These are phyloP conservation scores for Chrysanthemum makinoi DNA, from an alignment of 129 eudicot species.

Conservation along the genomic window DNA sequence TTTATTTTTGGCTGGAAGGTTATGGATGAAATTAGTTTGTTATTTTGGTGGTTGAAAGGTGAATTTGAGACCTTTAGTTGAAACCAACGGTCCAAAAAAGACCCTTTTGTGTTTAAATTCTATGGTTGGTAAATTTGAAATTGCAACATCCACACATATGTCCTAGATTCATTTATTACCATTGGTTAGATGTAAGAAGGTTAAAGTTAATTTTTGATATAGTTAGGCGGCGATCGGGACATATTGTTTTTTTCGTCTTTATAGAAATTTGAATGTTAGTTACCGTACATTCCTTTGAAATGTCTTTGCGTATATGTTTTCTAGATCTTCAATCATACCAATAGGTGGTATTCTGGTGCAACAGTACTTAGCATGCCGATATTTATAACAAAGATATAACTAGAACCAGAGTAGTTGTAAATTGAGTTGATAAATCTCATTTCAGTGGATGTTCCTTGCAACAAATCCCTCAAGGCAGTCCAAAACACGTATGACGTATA, in stretches of 20 bases:
- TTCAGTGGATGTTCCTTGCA: no score
- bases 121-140: constrained; percentile 21
- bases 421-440: no score
- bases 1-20: constrained; percentile 31
- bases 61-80: constrained; percentile 12
- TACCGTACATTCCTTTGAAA: no score
- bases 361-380: no score
- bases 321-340: no score
- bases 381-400: no score
- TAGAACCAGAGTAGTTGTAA: no score
- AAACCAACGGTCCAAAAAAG: constrained; percentile 19
- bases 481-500: no score
- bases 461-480: no score
- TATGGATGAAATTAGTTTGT: constrained; percentile 22
- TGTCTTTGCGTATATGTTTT: no score
- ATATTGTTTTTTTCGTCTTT: neutral
- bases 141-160: constrained; percentile 26
- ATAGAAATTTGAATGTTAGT: no score
- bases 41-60: constrained; percentile 30
- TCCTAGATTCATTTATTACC: constrained; percentile 22
- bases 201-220: neutral
- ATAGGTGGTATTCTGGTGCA: no score
- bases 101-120: constrained; percentile 3
- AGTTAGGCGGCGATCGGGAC: neutral
- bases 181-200: neutral